Base-by-base conservation (phyloP, 495 filamentous ascomycete genomes). In the Penicillium cosmopolitanum region DNA sequence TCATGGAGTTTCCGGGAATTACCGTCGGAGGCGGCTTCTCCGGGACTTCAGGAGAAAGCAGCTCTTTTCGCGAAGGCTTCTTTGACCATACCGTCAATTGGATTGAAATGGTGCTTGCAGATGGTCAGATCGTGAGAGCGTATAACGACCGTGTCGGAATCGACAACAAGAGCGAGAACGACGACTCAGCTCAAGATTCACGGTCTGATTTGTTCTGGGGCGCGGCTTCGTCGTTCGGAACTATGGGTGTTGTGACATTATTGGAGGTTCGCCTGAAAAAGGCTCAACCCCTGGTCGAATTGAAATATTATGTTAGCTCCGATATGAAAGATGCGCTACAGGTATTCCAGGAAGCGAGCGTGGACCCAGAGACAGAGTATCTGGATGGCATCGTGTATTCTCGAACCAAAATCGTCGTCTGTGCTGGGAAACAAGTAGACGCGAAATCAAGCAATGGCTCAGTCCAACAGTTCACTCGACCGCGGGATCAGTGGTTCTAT, bases 401-500 rank as follows among this genome's bases (percentile, higher is more conserved):
- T 0, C 59, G 58, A 19, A 66, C 71, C 15, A 68, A 75, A 16
- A 77, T 78, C 19, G 80, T 79, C 3, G 69, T 85, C 46, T 75
- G 80, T n/a, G 76, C 76, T 1, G 82, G 84, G 28, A 68, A 73
- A 8, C 60, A 84, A 55, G 55, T 52, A 3, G 15, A 38, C 12
- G 11, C 0, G 1, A 59, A 48, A 0, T 40, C 46, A 7, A 0
- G 11, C 23, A 48, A 61, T 0, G 31, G 46, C 15, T 46, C 61
- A 0, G 58, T 76, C 6, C 73, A 73, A 53, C 62, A 59, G 2
- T 86, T 87, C 68, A 81, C 75, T 63, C 62, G 66, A 2, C 53
- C 81, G 0, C 69, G 65, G 19, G 85, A 87, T 58, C 80, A 84
- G 5, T 87, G 85, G 84, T 87, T 82, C 66, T 86, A 85, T 47